Evolutionary conservation across 306 rosid genomes (phyloP), one percentile per base, ranked within the genome.

Genomic region (Trifolium pratense): DNA sequence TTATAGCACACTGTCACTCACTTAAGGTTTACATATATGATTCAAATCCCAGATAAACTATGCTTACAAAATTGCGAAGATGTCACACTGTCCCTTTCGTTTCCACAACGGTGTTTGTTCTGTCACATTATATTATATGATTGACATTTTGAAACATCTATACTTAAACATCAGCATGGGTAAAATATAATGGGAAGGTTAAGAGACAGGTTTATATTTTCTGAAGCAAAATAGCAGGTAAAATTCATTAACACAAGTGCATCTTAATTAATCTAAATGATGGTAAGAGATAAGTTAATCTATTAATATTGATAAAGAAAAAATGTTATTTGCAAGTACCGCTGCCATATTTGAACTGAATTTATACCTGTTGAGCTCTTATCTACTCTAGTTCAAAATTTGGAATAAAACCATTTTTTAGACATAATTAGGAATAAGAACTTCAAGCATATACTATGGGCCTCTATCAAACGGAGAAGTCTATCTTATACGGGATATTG

Each of bases 361-460:
- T 21, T 56, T 5, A n/a, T 40, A 14, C 13, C 13, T n/a, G n/a
- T 66, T 36, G 2, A 51, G 15, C 9, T 56, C 61, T 55, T 43
- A 20, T 20, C 57, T 45, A 31, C 31, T 45, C 40, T 18, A 29
- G 26, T 57, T 76, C 68, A 58, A 76, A 68, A 57, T 61, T 58
- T 34, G 17, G 29, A 68, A 45, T 31, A 69, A n/a, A 10, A 9
- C 4, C 7, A 7, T 59, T 48, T 48, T 46, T 48, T 48, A 7
- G 20, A 5, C 68, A 57, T 67, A 68, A 43, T 60, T 58, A 32
- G 25, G 40, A 68, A 45, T 43, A 70, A 12, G 25, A 23, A 25
- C 16, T 17, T 60, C 9, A 69, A 59, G 26, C 79, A 21, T 34
- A 45, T 55, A 37, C 9, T 34, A 66, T 32, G 32, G 12, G 16